Evolutionary conservation across 2,329 filamentous ascomycete genomes (phyloP), one percentile per base, ranked within the genome.

Genomic region (Talaromyces sp.): DNA sequence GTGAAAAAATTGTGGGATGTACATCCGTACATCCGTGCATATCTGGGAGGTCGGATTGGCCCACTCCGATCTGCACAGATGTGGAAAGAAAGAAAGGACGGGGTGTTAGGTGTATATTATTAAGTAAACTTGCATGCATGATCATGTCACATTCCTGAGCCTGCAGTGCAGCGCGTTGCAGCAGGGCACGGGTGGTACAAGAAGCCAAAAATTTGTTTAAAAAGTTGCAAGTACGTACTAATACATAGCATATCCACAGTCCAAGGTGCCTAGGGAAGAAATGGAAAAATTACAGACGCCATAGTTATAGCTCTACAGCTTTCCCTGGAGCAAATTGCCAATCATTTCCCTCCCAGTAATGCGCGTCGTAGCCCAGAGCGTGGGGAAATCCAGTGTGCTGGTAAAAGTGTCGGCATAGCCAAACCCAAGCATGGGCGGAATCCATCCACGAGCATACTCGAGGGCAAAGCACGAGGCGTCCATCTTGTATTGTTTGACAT

Each of bases 381-480:
- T 96, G n/a, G 84, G 86, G 72, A 96, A 84, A 75, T 96, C 92
- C 66, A 96, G 80, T 4, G 91, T 96, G 76, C 88, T 92, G 58
- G 82, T 85, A 62, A 96, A 82, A 53, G 85, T 86, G 76, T 96
- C 92, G 64, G 91, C 89, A 74, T 89, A 93, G 62, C 92, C 92
- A 75, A 96, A 96, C 75, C 89, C 89, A 56, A 96, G 80, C 92
- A 96, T 96, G 61, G 89, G 89, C 53, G 92, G 92, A 75, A 96
- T 96, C 90, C 91, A 96, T 64, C 92, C 91, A 60, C 74, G 71
- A 38, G 74, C 71, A 64, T 76, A 75, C 64, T 76, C 73, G 41
- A 75, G 71, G 32, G 74, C 73, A 58, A 77, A 75, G 68, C 72
- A 75, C 10, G 72, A 70, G 27, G 58, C 63, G 17, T 71, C 70